A percentile compares a stretch with the other conserved stretches of the same genome.
Conservation (phyloP, 768 basidiomycete species). For the Exsudoporus frostii region DNA sequence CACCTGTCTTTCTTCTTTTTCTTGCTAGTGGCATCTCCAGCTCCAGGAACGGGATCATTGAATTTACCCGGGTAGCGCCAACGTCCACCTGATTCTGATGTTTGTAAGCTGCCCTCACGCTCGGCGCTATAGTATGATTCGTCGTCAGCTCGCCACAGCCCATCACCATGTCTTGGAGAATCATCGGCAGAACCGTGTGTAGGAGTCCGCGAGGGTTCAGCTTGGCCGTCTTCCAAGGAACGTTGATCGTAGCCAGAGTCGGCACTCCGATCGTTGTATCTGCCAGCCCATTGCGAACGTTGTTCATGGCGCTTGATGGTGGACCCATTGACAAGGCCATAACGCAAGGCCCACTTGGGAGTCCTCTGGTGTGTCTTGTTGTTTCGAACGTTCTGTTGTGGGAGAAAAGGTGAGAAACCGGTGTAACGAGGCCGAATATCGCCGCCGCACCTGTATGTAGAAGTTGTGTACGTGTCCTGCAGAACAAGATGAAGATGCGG, state of each 20-base stretch:
- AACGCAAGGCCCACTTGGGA: conserved; percentile 92
- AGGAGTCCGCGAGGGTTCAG: conserved; percentile 17
- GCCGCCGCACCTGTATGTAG: conserved; percentile 69
- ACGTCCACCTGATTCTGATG: conserved; percentile 41
- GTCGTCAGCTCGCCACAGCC: conserved; percentile 72
- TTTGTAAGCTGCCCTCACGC: conserved; percentile 36
- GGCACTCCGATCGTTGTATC: conserved; percentile 79
- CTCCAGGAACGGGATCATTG: conserved; percentile 49
- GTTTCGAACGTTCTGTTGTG: conserved; percentile 81
- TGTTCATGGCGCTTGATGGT: conserved; percentile 74
- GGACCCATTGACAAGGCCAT: conserved; percentile 82
- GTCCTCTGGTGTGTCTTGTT: conserved; percentile 90
- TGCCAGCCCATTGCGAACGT: conserved; percentile 83
- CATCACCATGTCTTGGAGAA: conserved; percentile 36
- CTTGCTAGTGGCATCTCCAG: conserved; percentile 43
- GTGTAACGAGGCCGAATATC: neutral
- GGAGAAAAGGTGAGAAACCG: conserved; percentile 7
- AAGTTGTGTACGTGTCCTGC: conserved; percentile 89
- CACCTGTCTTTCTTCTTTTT: conserved; percentile 83
- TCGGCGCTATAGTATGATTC: conserved; percentile 65
- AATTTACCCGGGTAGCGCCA: conserved; percentile 91
- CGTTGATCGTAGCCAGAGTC: conserved; percentile 68
- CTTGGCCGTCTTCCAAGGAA: conserved; percentile 79
- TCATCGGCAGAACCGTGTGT: conserved; percentile 12
- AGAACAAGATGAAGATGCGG: conserved; percentile 6